Percentiles rank a stretch among this genome's conserved stretches.
phyloP scores from a whole-genome alignment of 78 protist genomes.

The Paulinella micropora region DNA sequence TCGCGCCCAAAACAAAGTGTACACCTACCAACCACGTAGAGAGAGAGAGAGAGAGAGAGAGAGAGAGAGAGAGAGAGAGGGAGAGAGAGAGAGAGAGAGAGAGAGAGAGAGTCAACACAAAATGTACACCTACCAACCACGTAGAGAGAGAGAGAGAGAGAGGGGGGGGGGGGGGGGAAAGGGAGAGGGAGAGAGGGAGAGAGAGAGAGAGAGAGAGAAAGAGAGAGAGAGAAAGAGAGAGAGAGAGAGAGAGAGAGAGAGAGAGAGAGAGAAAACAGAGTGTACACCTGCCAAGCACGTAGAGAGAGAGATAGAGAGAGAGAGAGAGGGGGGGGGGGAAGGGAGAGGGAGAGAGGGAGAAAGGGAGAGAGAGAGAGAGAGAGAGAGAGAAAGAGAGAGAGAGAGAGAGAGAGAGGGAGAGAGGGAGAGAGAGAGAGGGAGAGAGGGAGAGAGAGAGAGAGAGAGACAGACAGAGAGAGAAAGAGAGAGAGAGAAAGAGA shows the following conservation, averaged over 20 bases:
- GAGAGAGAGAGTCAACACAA: no score
- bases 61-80: background rate
- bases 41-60: no score
- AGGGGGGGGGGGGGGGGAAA: background rate
- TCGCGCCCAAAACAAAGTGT: no score
- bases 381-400: background rate
- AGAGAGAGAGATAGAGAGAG: no score
- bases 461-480: background rate
- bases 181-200: background rate
- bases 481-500: no score
- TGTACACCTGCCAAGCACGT: background rate
- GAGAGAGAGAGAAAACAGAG: background rate
- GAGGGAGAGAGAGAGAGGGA: background rate
- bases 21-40: no score
- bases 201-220: background rate
- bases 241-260: background rate
- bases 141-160: no score
- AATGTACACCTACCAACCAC: background rate
- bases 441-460: background rate
- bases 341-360: background rate
- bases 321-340: background rate
- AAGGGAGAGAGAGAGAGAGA: background rate
- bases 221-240: background rate
- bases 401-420: background rate
- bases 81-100: background rate